Base-by-base conservation (phyloP, 1,139 yeast genomes). In the Scheffersomyces segobiensis region DNA sequence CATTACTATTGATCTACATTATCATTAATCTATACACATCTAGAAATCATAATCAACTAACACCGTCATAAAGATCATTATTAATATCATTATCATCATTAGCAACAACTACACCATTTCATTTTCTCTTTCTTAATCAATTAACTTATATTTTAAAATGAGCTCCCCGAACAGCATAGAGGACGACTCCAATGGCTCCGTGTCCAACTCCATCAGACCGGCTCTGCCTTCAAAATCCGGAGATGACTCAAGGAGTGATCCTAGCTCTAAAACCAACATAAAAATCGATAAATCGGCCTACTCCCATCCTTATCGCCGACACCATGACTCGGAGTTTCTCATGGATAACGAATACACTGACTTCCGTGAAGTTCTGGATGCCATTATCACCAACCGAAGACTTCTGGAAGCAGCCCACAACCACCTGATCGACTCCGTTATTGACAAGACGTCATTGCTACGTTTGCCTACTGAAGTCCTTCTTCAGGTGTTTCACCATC, bases 401-500 rank as follows among this genome's bases (percentile, higher is more conserved):
- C 59, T 63, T n/a, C 50, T 48, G 50, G 50, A 49, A 59, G 64
- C 18, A 63, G 66, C 55, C 50, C 68, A 70, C 52, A 71, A 71
- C 52, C 74, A 68, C 57, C 62, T 62, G 53, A 57, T 66, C 50
- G 73, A 90, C 5, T 14, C 21, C n/a, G 20, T 48, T n/a, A 69
- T 62, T 64, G 63, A 67, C 55, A 63, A 63, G 54, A 71, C 76
- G 60, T 76, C 88, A 3, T 85, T 88, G 4, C 75, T 89, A 46
- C 78, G 80, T 59, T 78, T 93, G 55, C 98, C 98, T 0, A 87
- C 96, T 0, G 98, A 93, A 71, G 85, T 93, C 26, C 73, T 93
- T 56, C 79, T 89, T 56, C 84, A 87, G 62, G 86, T 93, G 7
- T 87, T 91, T 64, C 86, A 89, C 59, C 83, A 87, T 64, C 77